phyloP scores from a whole-genome alignment of 148 eudicot species.

The Vaccinium vitisidaea region DNA sequence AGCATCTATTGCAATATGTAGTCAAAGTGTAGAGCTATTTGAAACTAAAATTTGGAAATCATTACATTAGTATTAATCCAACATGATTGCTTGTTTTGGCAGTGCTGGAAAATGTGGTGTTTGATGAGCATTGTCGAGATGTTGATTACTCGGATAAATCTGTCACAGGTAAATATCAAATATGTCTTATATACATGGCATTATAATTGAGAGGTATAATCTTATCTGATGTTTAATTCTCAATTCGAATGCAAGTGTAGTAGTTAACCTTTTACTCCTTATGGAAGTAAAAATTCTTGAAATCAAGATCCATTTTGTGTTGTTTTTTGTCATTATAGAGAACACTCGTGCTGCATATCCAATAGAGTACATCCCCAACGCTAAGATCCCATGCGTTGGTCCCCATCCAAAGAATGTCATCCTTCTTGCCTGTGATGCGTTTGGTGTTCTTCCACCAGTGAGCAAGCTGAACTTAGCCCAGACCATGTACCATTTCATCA shows the following conservation, averaged over 20 bases:
- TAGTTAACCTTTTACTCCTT: no score
- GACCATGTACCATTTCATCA: constrained; percentile 89
- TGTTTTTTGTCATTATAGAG: constrained; percentile 31
- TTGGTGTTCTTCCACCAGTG: constrained; percentile 85
- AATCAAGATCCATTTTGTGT: not conserved
- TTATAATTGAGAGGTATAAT: not conserved
- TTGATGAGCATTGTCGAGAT: constrained; percentile 82
- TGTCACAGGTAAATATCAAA: constrained; percentile 58
- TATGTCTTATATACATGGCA: not conserved
- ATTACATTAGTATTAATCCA: not conserved
- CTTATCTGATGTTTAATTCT: not conserved
- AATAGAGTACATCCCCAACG: constrained; percentile 76
- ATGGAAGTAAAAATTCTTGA: not conserved
- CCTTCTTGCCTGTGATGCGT: constrained; percentile 82
- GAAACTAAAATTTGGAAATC: not conserved
- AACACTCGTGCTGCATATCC: constrained; percentile 89
- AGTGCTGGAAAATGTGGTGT: constrained; percentile 93
- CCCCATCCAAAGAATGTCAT: constrained; percentile 79
- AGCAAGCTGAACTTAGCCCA: constrained; percentile 77
- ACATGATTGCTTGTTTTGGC: constrained; percentile 11
- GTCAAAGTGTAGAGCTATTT: not conserved
- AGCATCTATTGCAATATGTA: not conserved
- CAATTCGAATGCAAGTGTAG: not conserved
- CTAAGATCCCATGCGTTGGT: constrained; percentile 74
- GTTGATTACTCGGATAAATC: constrained; percentile 81